phyloP scores from a whole-genome alignment of 169 alveolate genomes.

The Perkinsus marinus region DNA sequence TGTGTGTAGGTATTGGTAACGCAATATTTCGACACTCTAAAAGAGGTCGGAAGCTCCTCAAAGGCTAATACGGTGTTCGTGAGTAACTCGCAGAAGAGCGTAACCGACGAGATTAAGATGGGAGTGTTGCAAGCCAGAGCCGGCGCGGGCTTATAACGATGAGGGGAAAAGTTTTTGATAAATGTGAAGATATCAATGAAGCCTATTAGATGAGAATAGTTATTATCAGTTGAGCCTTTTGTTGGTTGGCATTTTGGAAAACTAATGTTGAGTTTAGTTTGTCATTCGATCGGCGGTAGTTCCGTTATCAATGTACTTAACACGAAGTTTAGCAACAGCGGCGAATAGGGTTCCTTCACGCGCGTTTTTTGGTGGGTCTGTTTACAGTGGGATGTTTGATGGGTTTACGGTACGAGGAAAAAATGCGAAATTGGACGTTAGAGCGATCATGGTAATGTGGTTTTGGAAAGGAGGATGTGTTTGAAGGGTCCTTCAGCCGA shows the following conservation, averaged over 20 bases:
- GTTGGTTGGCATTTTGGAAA: no score
- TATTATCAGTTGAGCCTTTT: no score
- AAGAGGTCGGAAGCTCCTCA: not conserved
- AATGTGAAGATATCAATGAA: not conserved
- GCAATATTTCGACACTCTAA: conserved; percentile 4
- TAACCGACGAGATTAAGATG: not conserved
- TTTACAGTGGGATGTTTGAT: not conserved
- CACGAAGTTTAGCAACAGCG: not conserved
- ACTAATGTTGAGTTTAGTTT: no score
- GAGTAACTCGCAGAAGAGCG: not conserved
- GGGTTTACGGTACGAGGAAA: not conserved
- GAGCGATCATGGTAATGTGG: not conserved
- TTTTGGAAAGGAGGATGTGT: not conserved
- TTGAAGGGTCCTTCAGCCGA: not conserved
- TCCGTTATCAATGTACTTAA: not conserved
- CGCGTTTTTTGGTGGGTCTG: not conserved
- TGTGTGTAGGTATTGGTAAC: not conserved
- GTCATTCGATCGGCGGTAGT: no score
- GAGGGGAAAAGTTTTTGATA: not conserved
- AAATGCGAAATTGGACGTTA: not conserved
- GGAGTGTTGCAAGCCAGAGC: not conserved
- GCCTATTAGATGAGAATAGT: no score
- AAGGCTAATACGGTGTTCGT: not conserved
- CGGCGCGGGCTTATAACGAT: not conserved
- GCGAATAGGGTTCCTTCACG: not conserved